A percentile compares a stretch with the other conserved stretches of the same genome.
Conservation (phyloP, 208 protist genomes). For the Tritrichomonas foetus region DNA sequence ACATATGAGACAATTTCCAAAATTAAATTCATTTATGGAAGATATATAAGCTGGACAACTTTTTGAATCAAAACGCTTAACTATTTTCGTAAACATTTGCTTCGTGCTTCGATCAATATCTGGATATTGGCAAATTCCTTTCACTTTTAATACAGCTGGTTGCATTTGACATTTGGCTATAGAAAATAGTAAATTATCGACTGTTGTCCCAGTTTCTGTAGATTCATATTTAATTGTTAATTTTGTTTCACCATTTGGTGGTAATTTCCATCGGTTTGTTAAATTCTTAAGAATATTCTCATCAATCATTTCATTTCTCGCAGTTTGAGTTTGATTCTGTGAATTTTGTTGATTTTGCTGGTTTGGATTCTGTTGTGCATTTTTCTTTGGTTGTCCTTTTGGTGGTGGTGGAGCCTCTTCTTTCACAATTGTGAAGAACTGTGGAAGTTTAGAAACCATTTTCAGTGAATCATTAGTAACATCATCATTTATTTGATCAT, state of each 20-base stretch:
- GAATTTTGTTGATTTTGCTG: neutral
- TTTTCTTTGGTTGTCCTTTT: too few species aligned
- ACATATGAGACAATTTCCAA: neutral
- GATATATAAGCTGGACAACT: neutral
- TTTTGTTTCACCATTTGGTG: neutral
- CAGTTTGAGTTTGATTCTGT: neutral
- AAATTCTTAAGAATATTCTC: neutral
- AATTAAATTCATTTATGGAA: neutral
- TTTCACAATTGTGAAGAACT: neutral
- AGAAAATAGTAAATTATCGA: neutral
- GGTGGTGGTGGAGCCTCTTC: too few species aligned
- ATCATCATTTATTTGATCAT: neutral
- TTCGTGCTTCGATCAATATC: neutral
- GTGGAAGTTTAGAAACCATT: neutral
- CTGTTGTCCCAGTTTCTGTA: neutral
- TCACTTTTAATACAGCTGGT: neutral
- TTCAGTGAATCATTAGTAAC: neutral
- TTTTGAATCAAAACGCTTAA: conserved; percentile 8
- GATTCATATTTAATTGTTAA: neutral
- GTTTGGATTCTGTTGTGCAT: too few species aligned
- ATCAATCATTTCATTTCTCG: neutral
- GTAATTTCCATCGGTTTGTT: neutral
- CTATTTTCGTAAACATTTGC: neutral
- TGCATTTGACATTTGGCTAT: neutral
- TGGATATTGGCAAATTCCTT: neutral